Conservation (phyloP, 1,139 yeast species). For the Candida smagusa region DNA sequence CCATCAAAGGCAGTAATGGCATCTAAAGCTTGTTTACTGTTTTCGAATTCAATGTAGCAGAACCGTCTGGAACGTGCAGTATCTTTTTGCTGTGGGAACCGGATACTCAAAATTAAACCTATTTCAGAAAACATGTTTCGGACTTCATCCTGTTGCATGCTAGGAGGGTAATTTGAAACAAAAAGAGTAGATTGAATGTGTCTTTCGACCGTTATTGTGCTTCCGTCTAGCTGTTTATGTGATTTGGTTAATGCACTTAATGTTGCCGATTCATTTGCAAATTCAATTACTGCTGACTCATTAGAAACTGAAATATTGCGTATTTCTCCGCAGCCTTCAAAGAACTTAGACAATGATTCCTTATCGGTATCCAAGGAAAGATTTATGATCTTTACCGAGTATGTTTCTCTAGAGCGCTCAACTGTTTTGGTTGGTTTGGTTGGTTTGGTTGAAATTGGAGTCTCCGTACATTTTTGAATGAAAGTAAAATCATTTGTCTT, state of each 20-base stretch:
- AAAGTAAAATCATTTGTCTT: not conserved
- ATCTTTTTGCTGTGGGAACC: constrained; percentile 65
- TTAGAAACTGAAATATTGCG: constrained; percentile 29
- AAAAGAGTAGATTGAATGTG: constrained; percentile 52
- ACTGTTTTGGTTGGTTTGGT: not conserved
- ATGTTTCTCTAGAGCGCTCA: constrained; percentile 55
- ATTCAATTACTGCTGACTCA: constrained; percentile 52
- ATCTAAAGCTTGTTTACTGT: constrained; percentile 40
- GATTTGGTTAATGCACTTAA: constrained; percentile 62
- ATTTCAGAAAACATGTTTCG: constrained; percentile 36
- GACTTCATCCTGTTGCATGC: constrained; percentile 40
- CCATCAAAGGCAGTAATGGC: constrained; percentile 50
- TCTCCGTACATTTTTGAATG: not conserved
- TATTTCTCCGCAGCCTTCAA: constrained; percentile 59
- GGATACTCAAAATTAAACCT: constrained; percentile 51
- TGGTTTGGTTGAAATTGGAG: not conserved
- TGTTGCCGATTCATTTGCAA: constrained; percentile 46
- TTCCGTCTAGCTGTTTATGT: constrained; percentile 42
- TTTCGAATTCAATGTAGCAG: constrained; percentile 65
- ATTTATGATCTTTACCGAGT: constrained; percentile 46
- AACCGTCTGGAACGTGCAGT: constrained; percentile 58
- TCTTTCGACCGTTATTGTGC: constrained; percentile 44
- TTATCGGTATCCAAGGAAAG: constrained; percentile 31
- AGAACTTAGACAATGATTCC: constrained; percentile 36
- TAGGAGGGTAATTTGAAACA: constrained; percentile 73